phyloP scores from a whole-genome alignment of 306 rosid species.

The Cucurbita moschata region DNA sequence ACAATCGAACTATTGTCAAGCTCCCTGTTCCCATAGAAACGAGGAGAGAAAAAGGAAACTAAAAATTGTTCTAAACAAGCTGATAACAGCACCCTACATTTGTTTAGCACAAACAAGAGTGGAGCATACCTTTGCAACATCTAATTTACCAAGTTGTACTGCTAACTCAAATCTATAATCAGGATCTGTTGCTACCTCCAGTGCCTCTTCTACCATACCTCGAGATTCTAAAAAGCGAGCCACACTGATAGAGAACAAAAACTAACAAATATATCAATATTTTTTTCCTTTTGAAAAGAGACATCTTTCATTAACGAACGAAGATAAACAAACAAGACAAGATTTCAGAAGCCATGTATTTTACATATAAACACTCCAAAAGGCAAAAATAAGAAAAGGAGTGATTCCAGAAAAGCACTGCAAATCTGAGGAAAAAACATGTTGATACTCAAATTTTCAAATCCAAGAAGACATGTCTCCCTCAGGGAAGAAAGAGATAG shows the following conservation, averaged over 20 bases:
- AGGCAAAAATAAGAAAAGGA: neutral
- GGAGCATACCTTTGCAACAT: constrained; percentile 73
- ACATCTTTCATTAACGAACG: neutral
- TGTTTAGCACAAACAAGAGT: neutral
- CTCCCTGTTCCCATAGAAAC: neutral
- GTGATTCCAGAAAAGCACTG: neutral
- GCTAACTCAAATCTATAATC: constrained; percentile 92
- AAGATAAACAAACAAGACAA: neutral
- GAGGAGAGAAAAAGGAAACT: neutral
- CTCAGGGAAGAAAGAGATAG: neutral
- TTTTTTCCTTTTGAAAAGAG: neutral
- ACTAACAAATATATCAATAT: neutral
- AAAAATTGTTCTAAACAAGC: neutral
- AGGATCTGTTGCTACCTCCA: constrained; percentile 91
- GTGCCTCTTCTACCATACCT: constrained; percentile 91
- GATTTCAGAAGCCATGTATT: neutral
- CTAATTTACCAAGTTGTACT: constrained; percentile 84
- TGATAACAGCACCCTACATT: neutral
- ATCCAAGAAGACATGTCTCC: neutral
- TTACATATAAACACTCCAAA: neutral
- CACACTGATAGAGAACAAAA: constrained; percentile 37
- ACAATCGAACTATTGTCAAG: neutral
- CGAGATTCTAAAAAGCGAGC: constrained; percentile 95
- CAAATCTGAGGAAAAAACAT: neutral
- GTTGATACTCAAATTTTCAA: neutral